Evolutionary conservation across 345 rosid species (phyloP).

Genomic region (Acer campestre): DNA sequence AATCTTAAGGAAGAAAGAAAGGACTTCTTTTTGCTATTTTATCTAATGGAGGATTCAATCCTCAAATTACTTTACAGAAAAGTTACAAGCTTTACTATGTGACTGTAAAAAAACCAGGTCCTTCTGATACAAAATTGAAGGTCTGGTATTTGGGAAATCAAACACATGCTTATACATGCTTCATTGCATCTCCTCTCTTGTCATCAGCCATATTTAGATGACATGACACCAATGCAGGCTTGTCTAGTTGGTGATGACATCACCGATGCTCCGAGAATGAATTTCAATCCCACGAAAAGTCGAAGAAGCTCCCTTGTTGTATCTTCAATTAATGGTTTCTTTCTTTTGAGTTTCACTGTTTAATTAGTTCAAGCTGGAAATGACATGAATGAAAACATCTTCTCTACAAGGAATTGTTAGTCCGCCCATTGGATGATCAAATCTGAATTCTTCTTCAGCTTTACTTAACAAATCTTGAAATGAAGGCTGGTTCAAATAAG

Average conservation of each 20-base stretch:
- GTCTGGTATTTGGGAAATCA: neutral
- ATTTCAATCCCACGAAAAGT: neutral
- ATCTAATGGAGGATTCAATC: neutral
- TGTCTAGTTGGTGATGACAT: neutral
- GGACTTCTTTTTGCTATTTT: neutral
- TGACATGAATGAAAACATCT: conserved; percentile 31
- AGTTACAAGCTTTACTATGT: neutral
- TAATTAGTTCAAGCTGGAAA: neutral
- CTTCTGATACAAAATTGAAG: neutral
- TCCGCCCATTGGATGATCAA: conserved; percentile 43
- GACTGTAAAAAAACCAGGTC: neutral
- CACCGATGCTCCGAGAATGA: neutral
- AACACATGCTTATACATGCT: neutral
- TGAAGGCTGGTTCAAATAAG: conserved; percentile 36
- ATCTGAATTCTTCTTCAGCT: conserved; percentile 51
- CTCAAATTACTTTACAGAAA: neutral
- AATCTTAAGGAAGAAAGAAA: neutral
- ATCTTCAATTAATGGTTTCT: neutral
- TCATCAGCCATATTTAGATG: too few species aligned
- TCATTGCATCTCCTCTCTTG: too few species aligned
- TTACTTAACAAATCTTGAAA: conserved; percentile 38
- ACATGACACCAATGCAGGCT: neutral
- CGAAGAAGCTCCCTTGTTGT: neutral
- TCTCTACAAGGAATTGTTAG: conserved; percentile 50
- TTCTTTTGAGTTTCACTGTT: neutral